phyloP scores from a whole-genome alignment of 2,329 filamentous ascomycete species.

The Dactylellina leptospora region DNA sequence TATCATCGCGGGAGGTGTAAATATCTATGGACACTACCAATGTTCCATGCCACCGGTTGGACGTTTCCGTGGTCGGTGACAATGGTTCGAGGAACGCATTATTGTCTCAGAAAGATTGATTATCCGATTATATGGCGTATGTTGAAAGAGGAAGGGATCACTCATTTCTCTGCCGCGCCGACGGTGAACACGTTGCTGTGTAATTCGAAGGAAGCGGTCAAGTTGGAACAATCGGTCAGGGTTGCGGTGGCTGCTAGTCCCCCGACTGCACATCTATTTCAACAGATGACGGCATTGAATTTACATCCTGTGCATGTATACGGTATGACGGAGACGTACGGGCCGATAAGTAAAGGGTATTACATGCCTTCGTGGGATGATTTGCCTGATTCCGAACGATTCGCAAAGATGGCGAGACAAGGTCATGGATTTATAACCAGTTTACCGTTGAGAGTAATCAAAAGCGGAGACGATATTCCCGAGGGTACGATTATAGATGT shows the following conservation, averaged over 20 bases:
- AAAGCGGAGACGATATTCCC: constrained; percentile 65
- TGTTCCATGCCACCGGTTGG: constrained; percentile 76
- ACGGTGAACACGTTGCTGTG: constrained; percentile 96
- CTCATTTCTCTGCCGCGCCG: constrained; percentile 93
- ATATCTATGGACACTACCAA: constrained; percentile 82
- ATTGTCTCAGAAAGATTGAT: constrained; percentile 93
- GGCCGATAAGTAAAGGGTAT: constrained; percentile 94
- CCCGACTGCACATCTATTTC: constrained; percentile 87
- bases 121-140: constrained; percentile 92
- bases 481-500: constrained; percentile 75
- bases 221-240: constrained; percentile 74
- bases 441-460: constrained; percentile 81
- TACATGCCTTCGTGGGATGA: constrained; percentile 83
- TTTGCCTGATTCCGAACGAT: constrained; percentile 78
- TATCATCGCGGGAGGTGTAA: constrained; percentile 73
- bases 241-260: constrained; percentile 94
- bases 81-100: constrained; percentile 90
- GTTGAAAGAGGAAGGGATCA: constrained; percentile 84
- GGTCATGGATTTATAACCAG: constrained; percentile 77
- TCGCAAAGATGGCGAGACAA: constrained; percentile 88
- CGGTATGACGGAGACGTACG: constrained; percentile 69
- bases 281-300: constrained; percentile 89
- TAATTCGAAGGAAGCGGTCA: constrained; percentile 76
- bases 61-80: constrained; percentile 94
- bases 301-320: constrained; percentile 93